Percentiles rank a stretch among this genome's conserved stretches.
These are phyloP conservation scores for Penicillium paxilli DNA, from an alignment of 495 filamentous ascomycete genomes.

Conservation along the genomic window DNA sequence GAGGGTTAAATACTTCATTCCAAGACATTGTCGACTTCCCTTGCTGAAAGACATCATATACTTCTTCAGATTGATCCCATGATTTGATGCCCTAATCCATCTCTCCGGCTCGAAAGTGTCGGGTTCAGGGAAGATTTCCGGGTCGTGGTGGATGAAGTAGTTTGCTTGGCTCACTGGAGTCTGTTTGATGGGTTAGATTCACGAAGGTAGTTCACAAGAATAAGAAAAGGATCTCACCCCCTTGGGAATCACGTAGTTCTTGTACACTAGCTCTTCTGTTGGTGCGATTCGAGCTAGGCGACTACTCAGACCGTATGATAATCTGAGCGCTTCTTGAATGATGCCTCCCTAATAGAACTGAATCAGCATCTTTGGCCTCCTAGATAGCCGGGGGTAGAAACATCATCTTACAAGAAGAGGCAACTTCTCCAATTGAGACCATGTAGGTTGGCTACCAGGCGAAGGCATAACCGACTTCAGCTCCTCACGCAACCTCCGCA, in stretches of 20 bases:
- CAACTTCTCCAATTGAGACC: conserved; percentile 47
- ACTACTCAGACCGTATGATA: conserved; percentile 39
- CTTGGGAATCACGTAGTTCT: conserved; percentile 33
- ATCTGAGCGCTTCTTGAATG: conserved; percentile 48
- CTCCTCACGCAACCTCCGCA: conserved; percentile 26
- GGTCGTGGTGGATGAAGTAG: conserved; percentile 47
- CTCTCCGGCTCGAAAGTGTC: conserved; percentile 50
- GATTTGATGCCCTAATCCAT: conserved; percentile 38
- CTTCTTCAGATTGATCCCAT: conserved; percentile 22
- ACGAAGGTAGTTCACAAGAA: neutral
- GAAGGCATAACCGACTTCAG: conserved; percentile 30
- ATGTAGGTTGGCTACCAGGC: conserved; percentile 24
- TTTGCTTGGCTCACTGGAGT: conserved; percentile 49
- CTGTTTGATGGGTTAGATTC: conserved; percentile 2
- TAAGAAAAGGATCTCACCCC: conserved; percentile 13
- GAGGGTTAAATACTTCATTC: conserved; percentile 39
- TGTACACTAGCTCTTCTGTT: conserved; percentile 38
- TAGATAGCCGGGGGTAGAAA: neutral
- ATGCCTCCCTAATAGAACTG: conserved; percentile 30
- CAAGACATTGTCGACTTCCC: conserved; percentile 48
- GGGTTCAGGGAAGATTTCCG: conserved; percentile 46
- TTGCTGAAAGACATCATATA: conserved; percentile 45
- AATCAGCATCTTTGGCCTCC: neutral
- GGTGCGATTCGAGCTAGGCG: conserved; percentile 45
- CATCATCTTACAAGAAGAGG: conserved; percentile 45